Percentiles rank a stretch among this genome's conserved stretches.
These are phyloP conservation scores for Ensete glaucum DNA, from an alignment of 176 grass and related monocot genomes.

Conservation along the genomic window DNA sequence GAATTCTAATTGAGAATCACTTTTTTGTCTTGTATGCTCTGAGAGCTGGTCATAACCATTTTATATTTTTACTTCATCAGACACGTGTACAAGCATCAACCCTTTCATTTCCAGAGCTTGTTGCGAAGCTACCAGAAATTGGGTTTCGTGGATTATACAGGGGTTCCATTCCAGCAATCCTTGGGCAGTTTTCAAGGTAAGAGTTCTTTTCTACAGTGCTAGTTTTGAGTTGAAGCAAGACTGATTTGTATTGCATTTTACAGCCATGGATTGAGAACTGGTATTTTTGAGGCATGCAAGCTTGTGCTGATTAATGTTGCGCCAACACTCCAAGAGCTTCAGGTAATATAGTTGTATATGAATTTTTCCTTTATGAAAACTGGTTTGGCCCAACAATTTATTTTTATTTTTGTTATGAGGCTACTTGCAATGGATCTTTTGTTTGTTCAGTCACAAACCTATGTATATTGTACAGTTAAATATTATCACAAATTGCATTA, in stretches of 20 bases:
- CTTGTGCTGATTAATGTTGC: constrained; percentile 74
- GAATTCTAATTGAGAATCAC: not conserved
- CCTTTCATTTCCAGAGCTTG: constrained; percentile 86
- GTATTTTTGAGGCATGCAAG: constrained; percentile 94
- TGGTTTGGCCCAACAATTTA: not conserved
- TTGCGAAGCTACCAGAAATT: constrained; percentile 82
- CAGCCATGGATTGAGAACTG: constrained; percentile 96
- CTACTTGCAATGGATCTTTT: not conserved
- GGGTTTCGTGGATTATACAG: constrained; percentile 82
- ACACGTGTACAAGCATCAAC: constrained; percentile 94
- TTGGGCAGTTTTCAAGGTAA: constrained; percentile 92
- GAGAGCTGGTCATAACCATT: not conserved
- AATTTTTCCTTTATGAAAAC: not conserved
- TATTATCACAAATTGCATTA: not conserved
- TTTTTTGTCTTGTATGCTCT: not conserved
- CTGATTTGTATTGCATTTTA: constrained; percentile 10
- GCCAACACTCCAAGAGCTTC: constrained; percentile 78
- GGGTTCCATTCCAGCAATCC: constrained; percentile 92
- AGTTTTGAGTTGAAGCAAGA: not conserved
- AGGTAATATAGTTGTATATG: constrained; percentile 33
- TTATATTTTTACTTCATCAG: constrained; percentile 26
- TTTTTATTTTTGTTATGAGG: not conserved
- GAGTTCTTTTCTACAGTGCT: constrained; percentile 1
- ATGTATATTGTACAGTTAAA: not conserved
- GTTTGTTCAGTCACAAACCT: not conserved